These are phyloP conservation scores for Cytidiella melzeri DNA, from an alignment of 768 basidiomycete genomes.

Conservation along the genomic window DNA sequence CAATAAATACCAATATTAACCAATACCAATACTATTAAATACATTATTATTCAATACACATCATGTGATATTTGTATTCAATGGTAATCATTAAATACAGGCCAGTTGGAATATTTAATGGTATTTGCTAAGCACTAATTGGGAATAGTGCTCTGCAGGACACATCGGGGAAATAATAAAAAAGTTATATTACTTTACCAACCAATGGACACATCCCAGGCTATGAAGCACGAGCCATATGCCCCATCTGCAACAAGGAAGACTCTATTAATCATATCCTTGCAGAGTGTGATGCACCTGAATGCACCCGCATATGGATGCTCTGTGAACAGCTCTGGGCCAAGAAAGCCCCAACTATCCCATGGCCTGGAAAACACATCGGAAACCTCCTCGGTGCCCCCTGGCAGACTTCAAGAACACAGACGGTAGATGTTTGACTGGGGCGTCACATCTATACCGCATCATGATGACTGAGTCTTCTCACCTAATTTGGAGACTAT, in stretches of 20 bases:
- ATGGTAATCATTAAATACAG: too few relatives aligned
- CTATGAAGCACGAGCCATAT: neutral
- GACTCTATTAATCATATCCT: neutral
- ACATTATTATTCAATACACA: too few relatives aligned
- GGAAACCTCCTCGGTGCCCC: neutral
- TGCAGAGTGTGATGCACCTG: neutral
- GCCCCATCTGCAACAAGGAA: neutral
- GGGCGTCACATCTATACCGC: constrained; percentile 3
- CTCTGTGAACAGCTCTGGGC: neutral
- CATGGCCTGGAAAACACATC: neutral
- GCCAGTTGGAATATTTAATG: too few relatives aligned
- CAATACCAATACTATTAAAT: too few relatives aligned
- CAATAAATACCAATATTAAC: too few relatives aligned
- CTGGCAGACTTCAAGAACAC: neutral
- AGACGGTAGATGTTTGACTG: neutral
- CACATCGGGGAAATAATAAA: too few relatives aligned
- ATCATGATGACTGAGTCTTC: constrained; percentile 9
- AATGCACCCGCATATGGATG: neutral
- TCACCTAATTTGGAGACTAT: constrained; percentile 10
- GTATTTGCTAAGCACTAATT: too few relatives aligned
- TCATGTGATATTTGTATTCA: too few relatives aligned
- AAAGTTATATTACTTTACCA: too few relatives aligned
- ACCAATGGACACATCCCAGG: neutral
- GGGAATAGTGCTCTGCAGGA: too few relatives aligned
- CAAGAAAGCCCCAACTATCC: neutral